Conservation (phyloP, 148 eudicot genomes). For the Fagopyrum esculentum region DNA sequence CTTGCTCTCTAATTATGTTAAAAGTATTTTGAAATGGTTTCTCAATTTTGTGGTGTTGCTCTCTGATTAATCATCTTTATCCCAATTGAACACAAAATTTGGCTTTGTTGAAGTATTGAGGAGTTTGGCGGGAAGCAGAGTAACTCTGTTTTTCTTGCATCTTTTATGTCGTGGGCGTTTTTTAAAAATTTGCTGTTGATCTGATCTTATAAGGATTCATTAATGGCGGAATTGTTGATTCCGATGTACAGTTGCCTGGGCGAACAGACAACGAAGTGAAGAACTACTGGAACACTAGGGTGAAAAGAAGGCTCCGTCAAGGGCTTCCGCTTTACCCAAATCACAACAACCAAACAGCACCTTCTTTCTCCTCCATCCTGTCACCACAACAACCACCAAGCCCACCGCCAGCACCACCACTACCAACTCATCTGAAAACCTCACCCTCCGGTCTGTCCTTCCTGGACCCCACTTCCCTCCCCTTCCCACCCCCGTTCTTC, state of each 20-base stretch:
- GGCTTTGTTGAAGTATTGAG: background rate
- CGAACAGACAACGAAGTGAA: slow-evolving; percentile 92
- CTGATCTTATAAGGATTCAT: background rate
- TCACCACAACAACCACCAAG: slow-evolving; percentile 13
- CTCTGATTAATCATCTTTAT: background rate
- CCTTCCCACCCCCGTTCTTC: slow-evolving; percentile 19
- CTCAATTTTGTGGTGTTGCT: background rate
- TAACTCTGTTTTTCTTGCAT: background rate
- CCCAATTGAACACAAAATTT: background rate
- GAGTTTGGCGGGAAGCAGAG: background rate
- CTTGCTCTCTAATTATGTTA: background rate
- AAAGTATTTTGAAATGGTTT: background rate
- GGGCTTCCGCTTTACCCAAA: slow-evolving; percentile 78
- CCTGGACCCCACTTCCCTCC: slow-evolving; percentile 24
- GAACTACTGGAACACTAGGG: slow-evolving; percentile 89
- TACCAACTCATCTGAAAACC: slow-evolving; percentile 19
- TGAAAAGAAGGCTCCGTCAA: slow-evolving; percentile 69
- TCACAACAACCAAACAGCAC: slow-evolving; percentile 18
- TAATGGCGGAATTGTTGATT: background rate
- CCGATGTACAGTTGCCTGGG: slow-evolving; percentile 54
- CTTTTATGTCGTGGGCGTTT: too few species aligned
- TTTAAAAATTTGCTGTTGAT: too few species aligned
- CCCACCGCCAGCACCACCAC: slow-evolving; percentile 19
- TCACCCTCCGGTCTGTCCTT: slow-evolving; percentile 15
- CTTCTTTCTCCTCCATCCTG: background rate